Conservation (phyloP, 116 monocot species). For the Trichopus zeylanicus region DNA sequence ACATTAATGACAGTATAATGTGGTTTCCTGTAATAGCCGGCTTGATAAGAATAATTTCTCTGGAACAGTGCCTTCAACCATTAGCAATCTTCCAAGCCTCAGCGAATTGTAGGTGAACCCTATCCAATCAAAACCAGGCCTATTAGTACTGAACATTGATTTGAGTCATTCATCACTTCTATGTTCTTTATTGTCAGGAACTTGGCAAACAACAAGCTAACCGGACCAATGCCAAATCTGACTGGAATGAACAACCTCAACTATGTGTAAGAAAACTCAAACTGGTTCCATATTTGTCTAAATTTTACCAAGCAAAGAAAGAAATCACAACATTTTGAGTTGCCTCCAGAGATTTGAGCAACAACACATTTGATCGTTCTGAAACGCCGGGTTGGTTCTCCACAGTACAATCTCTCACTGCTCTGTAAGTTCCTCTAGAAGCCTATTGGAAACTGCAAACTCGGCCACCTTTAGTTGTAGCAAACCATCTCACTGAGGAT, state of each 20-base stretch:
- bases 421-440: constrained; percentile 44
- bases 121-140: not conserved
- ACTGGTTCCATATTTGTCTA: not conserved
- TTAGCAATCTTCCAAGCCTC: constrained; percentile 49
- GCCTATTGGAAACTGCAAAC: not conserved
- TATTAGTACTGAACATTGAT: not conserved
- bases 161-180: not conserved
- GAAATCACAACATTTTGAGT: not conserved
- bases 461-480: too few relatives aligned
- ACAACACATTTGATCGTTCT: constrained; percentile 67
- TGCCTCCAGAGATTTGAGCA: constrained; percentile 82
- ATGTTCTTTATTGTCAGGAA: constrained; percentile 35
- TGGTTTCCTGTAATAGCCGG: constrained; percentile 38
- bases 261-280: constrained; percentile 46
- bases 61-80: constrained; percentile 48
- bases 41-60: constrained; percentile 52
- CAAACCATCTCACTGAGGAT: too few relatives aligned
- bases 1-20: not conserved
- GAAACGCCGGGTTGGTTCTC: constrained; percentile 71
- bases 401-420: constrained; percentile 30
- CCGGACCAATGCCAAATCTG: constrained; percentile 66
- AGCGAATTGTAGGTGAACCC: constrained; percentile 63
- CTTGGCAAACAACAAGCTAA: constrained; percentile 67
- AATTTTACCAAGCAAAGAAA: too few relatives aligned
- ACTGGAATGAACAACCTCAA: constrained; percentile 51